Evolutionary conservation across 2,329 filamentous ascomycete species (phyloP).

Genomic region (Raffaelea albimanens): DNA sequence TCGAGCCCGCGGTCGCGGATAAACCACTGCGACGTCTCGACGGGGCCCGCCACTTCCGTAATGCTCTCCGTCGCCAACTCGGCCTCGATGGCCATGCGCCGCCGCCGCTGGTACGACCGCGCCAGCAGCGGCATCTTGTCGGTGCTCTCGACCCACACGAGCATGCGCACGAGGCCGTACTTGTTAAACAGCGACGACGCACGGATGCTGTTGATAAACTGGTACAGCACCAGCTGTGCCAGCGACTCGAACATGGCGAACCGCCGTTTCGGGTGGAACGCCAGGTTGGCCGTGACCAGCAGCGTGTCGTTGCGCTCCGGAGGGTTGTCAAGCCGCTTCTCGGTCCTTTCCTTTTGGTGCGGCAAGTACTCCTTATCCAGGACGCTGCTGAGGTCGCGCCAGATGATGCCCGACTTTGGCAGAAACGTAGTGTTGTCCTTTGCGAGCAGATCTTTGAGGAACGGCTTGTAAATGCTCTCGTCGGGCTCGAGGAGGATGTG

Average conservation of each 20-base stretch:
- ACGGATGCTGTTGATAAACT: conserved; percentile 51
- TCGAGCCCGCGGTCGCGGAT: conserved; percentile 39
- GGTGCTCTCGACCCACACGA: conserved; percentile 59
- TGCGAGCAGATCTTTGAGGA: conserved; percentile 49
- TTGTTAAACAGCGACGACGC: conserved; percentile 54
- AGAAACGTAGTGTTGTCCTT: conserved; percentile 40
- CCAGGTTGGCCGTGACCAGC: conserved; percentile 62
- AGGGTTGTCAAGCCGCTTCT: conserved; percentile 25
- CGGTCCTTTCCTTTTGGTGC: conserved; percentile 35
- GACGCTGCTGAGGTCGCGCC: conserved; percentile 46
- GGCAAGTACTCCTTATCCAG: conserved; percentile 41
- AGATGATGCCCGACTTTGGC: conserved; percentile 48
- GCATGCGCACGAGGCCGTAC: conserved; percentile 71
- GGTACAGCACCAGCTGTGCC: conserved; percentile 47
- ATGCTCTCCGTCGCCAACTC: conserved; percentile 53
- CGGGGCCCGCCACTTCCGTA: conserved; percentile 38
- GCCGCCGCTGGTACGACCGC: conserved; percentile 42
- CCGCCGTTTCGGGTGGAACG: conserved; percentile 38
- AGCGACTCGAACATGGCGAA: conserved; percentile 47
- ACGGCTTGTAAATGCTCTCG: conserved; percentile 43
- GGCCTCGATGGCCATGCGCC: conserved; percentile 46
- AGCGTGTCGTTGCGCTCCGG: conserved; percentile 59
- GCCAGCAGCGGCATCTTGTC: conserved; percentile 55
- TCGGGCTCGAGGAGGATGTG: conserved; percentile 79
- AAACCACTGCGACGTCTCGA: conserved; percentile 16